Base-by-base conservation (phyloP, 164 flowering plant species). In the Vitis rupestris region DNA sequence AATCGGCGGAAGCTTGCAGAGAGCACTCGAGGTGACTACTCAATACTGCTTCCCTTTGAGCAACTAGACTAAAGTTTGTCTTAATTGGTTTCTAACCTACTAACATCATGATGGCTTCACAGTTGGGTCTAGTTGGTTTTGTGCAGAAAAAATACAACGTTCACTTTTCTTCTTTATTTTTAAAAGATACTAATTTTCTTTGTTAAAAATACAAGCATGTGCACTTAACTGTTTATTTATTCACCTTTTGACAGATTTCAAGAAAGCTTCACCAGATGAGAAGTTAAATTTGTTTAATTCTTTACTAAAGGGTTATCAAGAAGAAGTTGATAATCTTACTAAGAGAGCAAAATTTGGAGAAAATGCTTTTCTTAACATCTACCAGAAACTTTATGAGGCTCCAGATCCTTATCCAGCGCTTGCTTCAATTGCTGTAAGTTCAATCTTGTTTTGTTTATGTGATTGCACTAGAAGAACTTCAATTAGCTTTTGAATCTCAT, bases 321-420 rank as follows among this genome's bases (percentile, higher is more conserved):
- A 96, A 75, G 99, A 96, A 82, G 97, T 96, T 76, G 99, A 96
- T 74, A 96, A 96, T 76, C 86, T 96, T 71, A 96, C 99, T 50
- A 96, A 96, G 80, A 85, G 97, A 78, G 99, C 98, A 29, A 96
- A 96, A 69, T 96, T 89, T 86, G 98, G 97, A 70, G 99, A 96
- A 75, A 96, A 96, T 90, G 97, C 98, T 61, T 96, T 96, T 71
- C 98, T 93, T 67, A 96, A 89, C 70, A 91, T 93, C 71, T 96
- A 96, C 74, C 99, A 96, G 74, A 96, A 96, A 75, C 89, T 96
- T 62, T 96, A 91, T 77, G 99, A 93, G 82, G 99, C 99, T 70
- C 98, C 97, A 58, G 99, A 96, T 84, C 99, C 99, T 66, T 96
- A 89, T 79, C 99, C 97, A 8, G 88, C 92, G 76, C 89, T 96